Conservation (phyloP, 805 yeast species). For the Saccharomycopsis sp. region DNA sequence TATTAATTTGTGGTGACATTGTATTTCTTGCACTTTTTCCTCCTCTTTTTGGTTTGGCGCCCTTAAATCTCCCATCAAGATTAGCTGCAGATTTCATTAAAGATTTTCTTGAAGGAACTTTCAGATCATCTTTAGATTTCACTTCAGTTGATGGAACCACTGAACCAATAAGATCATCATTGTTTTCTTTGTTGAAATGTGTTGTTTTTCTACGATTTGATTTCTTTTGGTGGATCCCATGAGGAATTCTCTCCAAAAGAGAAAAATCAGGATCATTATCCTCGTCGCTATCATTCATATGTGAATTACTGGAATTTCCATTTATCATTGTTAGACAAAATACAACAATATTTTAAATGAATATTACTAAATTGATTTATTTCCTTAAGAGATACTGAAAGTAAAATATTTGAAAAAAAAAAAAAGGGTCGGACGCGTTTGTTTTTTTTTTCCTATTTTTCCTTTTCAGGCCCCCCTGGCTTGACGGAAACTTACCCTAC, state of each 20-base stretch:
- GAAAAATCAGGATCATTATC: slow-evolving; percentile 10
- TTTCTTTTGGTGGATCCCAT: slow-evolving; percentile 14
- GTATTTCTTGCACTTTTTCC: neutral
- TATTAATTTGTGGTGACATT: neutral
- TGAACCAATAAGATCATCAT: neutral
- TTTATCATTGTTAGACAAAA: too few species aligned
- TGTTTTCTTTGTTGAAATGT: too few species aligned
- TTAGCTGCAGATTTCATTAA: slow-evolving; percentile 14
- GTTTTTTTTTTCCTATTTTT: neutral
- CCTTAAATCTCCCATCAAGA: slow-evolving; percentile 15
- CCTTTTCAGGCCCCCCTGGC: too few species aligned
- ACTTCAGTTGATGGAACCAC: slow-evolving; percentile 1
- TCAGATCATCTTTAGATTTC: neutral
- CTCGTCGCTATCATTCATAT: slow-evolving; percentile 16
- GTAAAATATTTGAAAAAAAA: neutral
- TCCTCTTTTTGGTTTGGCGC: neutral
- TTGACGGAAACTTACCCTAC: too few species aligned
- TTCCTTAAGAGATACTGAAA: too few species aligned
- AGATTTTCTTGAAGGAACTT: slow-evolving; percentile 11
- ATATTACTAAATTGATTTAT: too few species aligned
- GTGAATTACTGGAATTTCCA: neutral
- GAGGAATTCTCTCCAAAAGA: slow-evolving; percentile 11
- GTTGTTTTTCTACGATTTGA: slow-evolving; percentile 1
- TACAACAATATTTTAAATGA: too few species aligned
- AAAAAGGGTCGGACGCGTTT: neutral